Evolutionary conservation across 2,329 filamentous ascomycete genomes (phyloP).

Genomic region (Ceratocystis eucalypticola): DNA sequence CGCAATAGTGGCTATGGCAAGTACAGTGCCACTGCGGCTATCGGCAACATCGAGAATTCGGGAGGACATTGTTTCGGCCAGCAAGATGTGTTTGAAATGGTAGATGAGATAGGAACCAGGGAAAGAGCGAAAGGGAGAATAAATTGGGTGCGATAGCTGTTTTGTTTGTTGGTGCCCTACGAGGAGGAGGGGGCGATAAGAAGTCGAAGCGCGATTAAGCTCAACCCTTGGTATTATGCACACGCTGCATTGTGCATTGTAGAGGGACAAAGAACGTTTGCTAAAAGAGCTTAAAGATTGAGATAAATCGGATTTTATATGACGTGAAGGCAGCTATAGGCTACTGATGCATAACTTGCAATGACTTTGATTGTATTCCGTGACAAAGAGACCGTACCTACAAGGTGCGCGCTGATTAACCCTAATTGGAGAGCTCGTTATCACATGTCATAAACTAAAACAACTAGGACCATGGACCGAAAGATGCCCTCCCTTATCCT

Average conservation of each 20-base stretch:
- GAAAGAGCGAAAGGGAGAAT: background rate
- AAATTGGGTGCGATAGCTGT: background rate
- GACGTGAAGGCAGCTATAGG: too few relatives aligned
- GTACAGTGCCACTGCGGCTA: conserved; percentile 24
- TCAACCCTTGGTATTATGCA: background rate
- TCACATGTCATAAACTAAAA: background rate
- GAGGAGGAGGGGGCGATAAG: background rate
- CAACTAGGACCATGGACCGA: background rate
- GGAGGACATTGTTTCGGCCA: conserved; percentile 9
- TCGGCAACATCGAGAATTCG: conserved; percentile 11
- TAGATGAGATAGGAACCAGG: background rate
- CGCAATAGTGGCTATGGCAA: conserved; percentile 31
- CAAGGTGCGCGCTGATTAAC: background rate
- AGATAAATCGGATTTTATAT: too few relatives aligned
- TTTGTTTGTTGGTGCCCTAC: background rate
- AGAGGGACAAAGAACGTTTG: too few relatives aligned
- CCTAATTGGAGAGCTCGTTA: background rate
- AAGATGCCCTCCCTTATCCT: background rate
- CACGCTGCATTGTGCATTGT: background rate
- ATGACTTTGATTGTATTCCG: too few relatives aligned
- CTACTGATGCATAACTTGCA: too few relatives aligned
- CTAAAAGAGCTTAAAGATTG: too few relatives aligned
- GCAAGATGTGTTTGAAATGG: background rate
- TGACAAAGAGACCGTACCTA: background rate
- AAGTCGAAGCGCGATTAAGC: background rate